These are phyloP conservation scores for Nakaseomyces delphensis DNA, from an alignment of 1,139 yeast genomes.

Conservation along the genomic window DNA sequence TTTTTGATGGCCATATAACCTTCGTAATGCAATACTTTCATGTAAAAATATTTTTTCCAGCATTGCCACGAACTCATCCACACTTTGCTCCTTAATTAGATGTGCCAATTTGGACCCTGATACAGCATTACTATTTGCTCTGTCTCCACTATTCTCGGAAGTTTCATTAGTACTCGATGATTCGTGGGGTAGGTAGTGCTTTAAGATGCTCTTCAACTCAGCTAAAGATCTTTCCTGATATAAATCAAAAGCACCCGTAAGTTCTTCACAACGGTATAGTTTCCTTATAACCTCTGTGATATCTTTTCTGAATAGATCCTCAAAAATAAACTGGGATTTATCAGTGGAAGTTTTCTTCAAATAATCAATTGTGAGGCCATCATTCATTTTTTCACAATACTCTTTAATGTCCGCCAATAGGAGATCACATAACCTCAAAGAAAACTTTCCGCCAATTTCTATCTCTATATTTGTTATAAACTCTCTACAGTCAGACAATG, in stretches of 20 bases:
- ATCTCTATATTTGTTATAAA: constrained; percentile 43
- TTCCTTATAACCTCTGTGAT: constrained; percentile 45
- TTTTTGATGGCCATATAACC: constrained; percentile 74
- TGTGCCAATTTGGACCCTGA: constrained; percentile 40
- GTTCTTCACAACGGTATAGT: constrained; percentile 53
- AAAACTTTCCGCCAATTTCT: constrained; percentile 61
- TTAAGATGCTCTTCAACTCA: constrained; percentile 68
- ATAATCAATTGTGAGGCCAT: constrained; percentile 46
- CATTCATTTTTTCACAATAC: constrained; percentile 46
- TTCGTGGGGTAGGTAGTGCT: constrained; percentile 48
- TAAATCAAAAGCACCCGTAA: constrained; percentile 52
- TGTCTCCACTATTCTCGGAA: constrained; percentile 7
- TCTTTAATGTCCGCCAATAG: constrained; percentile 52
- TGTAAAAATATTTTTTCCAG: constrained; percentile 51
- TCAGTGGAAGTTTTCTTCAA: constrained; percentile 29
- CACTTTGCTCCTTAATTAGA: constrained; percentile 54
- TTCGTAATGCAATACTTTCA: constrained; percentile 62
- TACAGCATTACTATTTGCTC: constrained; percentile 9
- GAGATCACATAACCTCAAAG: constrained; percentile 45
- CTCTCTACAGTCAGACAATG: constrained; percentile 47
- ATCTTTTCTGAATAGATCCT: constrained; percentile 22
- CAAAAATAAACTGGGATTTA: constrained; percentile 20
- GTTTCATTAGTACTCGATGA: constrained; percentile 22
- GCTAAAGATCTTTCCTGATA: constrained; percentile 61
- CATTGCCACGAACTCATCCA: constrained; percentile 69